Evolutionary conservation across 75 land plant genomes (phyloP).

Genomic region (Adiantum capillusveneris): DNA sequence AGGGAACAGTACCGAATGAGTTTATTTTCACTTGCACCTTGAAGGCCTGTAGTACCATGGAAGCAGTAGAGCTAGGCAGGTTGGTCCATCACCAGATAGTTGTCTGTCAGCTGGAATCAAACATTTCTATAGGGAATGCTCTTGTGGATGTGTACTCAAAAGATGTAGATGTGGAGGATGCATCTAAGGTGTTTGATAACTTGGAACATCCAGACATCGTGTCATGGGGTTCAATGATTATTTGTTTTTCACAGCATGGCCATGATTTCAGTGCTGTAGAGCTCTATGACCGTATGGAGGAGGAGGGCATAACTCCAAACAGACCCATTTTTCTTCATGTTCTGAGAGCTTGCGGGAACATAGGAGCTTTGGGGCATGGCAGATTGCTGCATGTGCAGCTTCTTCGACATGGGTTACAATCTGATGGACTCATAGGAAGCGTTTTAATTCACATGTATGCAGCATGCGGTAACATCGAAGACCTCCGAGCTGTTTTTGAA

Average conservation of each 20-base stretch:
- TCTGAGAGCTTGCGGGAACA: constrained; percentile 6
- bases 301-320: background rate
- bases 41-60: constrained; percentile 2
- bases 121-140: background rate
- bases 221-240: constrained; percentile 1
- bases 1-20: background rate
- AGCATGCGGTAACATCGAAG: background rate
- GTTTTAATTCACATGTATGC: background rate
- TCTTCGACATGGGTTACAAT: constrained; percentile 1
- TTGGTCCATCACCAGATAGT: background rate
- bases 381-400: background rate
- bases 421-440: background rate
- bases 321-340: constrained; percentile 3
- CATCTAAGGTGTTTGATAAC: background rate
- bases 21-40: constrained; percentile 1
- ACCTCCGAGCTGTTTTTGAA: background rate
- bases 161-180: background rate
- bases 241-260: background rate
- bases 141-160: background rate
- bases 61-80: background rate
- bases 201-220: background rate
- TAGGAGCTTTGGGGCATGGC: constrained; percentile 1
- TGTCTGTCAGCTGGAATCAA: background rate
- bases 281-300: background rate
- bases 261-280: background rate